Evolutionary conservation across 2,329 filamentous ascomycete genomes (phyloP), one percentile per base, ranked within the genome.

Genomic region (Epichloe baconii): DNA sequence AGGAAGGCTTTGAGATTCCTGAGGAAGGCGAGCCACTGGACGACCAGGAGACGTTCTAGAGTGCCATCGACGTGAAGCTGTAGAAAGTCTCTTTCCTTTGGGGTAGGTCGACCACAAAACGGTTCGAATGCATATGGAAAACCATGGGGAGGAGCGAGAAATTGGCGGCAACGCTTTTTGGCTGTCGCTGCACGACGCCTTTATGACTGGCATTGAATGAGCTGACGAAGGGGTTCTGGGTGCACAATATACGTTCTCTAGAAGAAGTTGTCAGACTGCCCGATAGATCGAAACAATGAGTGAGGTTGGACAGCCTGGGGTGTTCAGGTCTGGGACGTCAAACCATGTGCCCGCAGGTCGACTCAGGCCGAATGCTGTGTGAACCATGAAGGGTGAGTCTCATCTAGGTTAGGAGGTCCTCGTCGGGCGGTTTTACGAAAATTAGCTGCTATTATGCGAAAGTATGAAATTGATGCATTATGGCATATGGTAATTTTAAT

Each of bases 1-100:
- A 98, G 77, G 83, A 86, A 59, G 83, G 85, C 36, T 95, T 95
- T 62, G 89, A 95, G 74, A 95, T 95, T 62, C 89, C 89, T 5
- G 82, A 83, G 47, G 87, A 93, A 66, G 80, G 74, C 21, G 85
- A 89, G 61, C 80, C 70, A 17, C 68, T 80, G 53, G 83, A 83
- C 57, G 86, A 90, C 65, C 84, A 90, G 68, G 86, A 93, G 78
- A 89, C 85, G 50, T 88, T 88, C 62, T 88, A 69, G 62, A 47
- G 37, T 44, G 47, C 38, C 47, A 23, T 21, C 12, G 7, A 37
- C 5, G 35, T 36, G 40, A 37, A 17, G 23, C 11, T 26, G 40
- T 35, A 15, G 14, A 49, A 19, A 19, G 17, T 8, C 11, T 36
- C 15, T 44, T 37, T 35, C 37, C 36, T 44, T 19, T 10, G 12